phyloP scores from a whole-genome alignment of 176 grass and related monocot species.

The Dactylis glomerata region DNA sequence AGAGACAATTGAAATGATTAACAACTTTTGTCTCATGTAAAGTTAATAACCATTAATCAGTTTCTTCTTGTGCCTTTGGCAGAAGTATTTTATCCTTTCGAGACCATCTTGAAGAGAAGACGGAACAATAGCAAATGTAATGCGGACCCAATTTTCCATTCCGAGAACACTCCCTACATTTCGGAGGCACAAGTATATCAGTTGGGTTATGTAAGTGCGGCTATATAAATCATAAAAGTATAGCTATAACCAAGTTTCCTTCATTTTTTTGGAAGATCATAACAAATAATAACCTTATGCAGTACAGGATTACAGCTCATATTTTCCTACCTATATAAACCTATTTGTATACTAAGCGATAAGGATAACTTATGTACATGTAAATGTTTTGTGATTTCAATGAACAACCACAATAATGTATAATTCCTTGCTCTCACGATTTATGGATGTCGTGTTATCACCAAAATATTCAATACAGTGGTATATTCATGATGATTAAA shows the following conservation, averaged over 20 bases:
- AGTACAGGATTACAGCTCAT: background rate
- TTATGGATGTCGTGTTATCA: background rate
- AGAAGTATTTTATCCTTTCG: conserved; percentile 48
- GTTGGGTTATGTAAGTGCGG: background rate
- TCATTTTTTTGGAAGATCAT: background rate
- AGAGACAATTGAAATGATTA: background rate
- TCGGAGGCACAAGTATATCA: background rate
- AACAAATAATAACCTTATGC: background rate
- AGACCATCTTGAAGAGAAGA: conserved; percentile 49
- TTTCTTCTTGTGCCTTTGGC: conserved; percentile 37
- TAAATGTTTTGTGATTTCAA: background rate
- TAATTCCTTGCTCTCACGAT: background rate
- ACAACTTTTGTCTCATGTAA: background rate
- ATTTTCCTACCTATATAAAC: background rate
- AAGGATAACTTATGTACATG: background rate
- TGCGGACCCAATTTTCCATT: conserved; percentile 47
- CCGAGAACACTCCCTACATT: conserved; percentile 44
- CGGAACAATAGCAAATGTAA: conserved; percentile 50
- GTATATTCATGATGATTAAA: background rate
- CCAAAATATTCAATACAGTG: background rate
- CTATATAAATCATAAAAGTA: background rate
- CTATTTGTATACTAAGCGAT: background rate
- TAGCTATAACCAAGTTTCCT: background rate
- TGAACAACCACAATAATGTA: background rate
- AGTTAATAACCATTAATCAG: background rate